Percentiles rank a stretch among this genome's conserved stretches.
Conservation (phyloP, 306 rosid genomes). For the Prunus mira region DNA sequence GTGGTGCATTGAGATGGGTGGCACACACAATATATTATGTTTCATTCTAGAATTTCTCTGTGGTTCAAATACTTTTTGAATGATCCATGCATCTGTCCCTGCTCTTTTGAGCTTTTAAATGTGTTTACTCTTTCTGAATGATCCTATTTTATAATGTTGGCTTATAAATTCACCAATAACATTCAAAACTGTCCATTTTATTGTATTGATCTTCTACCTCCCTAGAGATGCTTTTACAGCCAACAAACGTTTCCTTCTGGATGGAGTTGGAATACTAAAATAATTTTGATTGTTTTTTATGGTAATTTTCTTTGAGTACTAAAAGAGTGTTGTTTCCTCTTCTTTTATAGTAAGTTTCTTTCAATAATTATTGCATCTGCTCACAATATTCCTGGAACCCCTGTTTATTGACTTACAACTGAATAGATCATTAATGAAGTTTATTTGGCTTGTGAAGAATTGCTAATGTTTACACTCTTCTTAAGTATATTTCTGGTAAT, state of each 20-base stretch:
- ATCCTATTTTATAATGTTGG: not conserved
- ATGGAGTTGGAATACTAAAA: conserved; percentile 1
- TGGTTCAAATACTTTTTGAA: not conserved
- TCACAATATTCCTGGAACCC: no score
- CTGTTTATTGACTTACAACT: not conserved
- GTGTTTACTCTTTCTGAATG: not conserved
- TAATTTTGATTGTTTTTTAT: not conserved
- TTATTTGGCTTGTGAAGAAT: not conserved
- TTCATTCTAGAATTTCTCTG: not conserved
- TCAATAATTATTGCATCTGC: not conserved
- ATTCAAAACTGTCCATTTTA: not conserved
- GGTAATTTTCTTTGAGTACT: not conserved
- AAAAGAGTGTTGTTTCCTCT: not conserved
- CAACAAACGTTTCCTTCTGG: not conserved
- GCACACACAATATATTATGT: not conserved
- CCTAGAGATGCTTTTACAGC: not conserved
- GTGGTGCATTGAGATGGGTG: not conserved
- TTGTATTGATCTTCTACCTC: not conserved
- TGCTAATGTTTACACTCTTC: not conserved
- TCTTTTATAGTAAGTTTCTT: not conserved
- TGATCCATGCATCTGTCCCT: not conserved
- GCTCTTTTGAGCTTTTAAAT: not conserved
- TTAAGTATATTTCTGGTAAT: conserved; percentile 4
- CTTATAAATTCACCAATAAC: no score
- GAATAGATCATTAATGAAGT: not conserved